These are phyloP conservation scores for Boehmeria nivea DNA, from an alignment of 306 rosid species.

Conservation along the genomic window DNA sequence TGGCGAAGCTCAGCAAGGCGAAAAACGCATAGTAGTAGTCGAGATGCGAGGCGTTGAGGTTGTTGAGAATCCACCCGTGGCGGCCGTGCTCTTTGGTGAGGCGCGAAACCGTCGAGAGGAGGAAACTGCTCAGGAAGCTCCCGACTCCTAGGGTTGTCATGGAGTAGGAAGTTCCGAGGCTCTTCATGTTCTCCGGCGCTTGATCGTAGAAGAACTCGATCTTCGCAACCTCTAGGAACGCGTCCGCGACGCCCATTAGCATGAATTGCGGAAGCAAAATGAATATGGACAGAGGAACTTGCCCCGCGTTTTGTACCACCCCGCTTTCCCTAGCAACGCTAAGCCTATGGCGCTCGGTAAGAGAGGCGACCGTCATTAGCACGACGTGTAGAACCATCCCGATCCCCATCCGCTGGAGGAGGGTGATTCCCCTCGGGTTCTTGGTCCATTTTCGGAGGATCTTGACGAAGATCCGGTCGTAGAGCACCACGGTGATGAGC, in stretches of 20 bases:
- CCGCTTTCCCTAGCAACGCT: constrained; percentile 42
- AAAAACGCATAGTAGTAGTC: constrained; percentile 83
- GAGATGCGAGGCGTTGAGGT: constrained; percentile 75
- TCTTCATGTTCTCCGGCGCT: constrained; percentile 83
- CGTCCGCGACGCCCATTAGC: constrained; percentile 74
- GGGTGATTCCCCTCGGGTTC: constrained; percentile 79
- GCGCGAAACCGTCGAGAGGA: constrained; percentile 60
- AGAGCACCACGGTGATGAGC: constrained; percentile 67
- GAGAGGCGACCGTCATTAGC: constrained; percentile 57
- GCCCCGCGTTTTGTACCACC: constrained; percentile 29
- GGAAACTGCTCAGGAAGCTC: constrained; percentile 67
- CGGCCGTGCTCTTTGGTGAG: constrained; percentile 49
- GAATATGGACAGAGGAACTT: constrained; percentile 68
- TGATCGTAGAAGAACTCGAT: constrained; percentile 91
- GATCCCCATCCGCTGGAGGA: constrained; percentile 77
- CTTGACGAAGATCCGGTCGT: constrained; percentile 69
- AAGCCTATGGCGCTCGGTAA: constrained; percentile 62
- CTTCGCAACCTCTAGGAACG: constrained; percentile 72
- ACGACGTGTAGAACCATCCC: constrained; percentile 68
- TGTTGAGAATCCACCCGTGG: constrained; percentile 73
- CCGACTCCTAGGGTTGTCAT: constrained; percentile 78
- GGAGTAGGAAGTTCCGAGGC: constrained; percentile 72
- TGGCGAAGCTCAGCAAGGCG: constrained; percentile 26
- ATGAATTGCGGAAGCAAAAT: constrained; percentile 77
- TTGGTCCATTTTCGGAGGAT: constrained; percentile 52